Evolutionary conservation across 2,329 filamentous ascomycete genomes (phyloP), one percentile per base, ranked within the genome.

Genomic region (Calonectria hawksworthii): DNA sequence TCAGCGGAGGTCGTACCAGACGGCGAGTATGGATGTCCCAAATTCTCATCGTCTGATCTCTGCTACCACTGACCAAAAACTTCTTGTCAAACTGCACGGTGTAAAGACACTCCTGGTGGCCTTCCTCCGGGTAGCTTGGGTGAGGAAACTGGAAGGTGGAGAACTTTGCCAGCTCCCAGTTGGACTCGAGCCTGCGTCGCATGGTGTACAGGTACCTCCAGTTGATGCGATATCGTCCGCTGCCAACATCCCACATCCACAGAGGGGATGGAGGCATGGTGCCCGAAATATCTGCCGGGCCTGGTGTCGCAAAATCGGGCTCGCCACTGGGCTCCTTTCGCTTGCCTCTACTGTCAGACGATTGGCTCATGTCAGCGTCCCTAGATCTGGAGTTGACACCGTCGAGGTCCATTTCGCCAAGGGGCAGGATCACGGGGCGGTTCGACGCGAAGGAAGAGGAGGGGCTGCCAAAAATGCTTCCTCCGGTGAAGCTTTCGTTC

Each of bases 181-280:
- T 99, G 10, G 93, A 92, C 85, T 99, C 97, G 18, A 99, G 87
- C 28, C 93, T 90, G 71, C 93, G 91, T 74, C 97, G 93, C 88
- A 98, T 95, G 77, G 95, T 95, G 86, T 98, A 99, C 1, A 99
- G 88, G 83, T 97, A 95, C 68, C 96, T 94, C 96, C 96, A 99
- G 84, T 98, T 98, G 63, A 99, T 87, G 80, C 92, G 94, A 73
- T 93, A 89, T 59, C 84, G 84, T 82, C 82, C 89, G 81, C 81
- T 88, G 76, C 79, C 84, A 23, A 82, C 81, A 77, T 89, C 90
- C 87, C 88, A 92, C 74, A 82, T 84, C 87, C 87, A 92, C 47
- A 89, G 85, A 10, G 86, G 85, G 1, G 89, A 89, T 30, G 85
- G 87, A 4, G 86, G 81, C 47, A 88, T 76, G 26, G 78, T 79